These are phyloP conservation scores for Blepharisma stoltei DNA, from an alignment of 73 alveolate species.

Conservation along the genomic window DNA sequence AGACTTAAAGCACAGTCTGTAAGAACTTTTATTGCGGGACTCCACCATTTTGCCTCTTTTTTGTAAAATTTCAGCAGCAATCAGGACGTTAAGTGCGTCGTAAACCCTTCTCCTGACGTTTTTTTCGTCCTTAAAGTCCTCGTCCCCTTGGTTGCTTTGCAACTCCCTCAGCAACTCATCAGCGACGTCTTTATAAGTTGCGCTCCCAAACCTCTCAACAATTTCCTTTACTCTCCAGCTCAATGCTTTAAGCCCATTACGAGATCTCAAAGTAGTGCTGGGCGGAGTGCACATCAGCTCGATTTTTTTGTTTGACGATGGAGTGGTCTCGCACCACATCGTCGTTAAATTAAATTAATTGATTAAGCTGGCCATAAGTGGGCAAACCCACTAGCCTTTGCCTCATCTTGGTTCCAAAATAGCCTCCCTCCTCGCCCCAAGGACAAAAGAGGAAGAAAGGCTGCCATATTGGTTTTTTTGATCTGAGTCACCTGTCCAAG, in stretches of 20 bases:
- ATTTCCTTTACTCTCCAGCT: slow-evolving; percentile 71
- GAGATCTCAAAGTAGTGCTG: background rate
- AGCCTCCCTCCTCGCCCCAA: too few relatives aligned
- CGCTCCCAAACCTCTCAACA: slow-evolving; percentile 45
- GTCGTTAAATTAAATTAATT: too few relatives aligned
- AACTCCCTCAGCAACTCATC: slow-evolving; percentile 51
- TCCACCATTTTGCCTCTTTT: slow-evolving; percentile 62
- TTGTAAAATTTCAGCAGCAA: slow-evolving; percentile 67
- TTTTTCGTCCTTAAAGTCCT: slow-evolving; percentile 65
- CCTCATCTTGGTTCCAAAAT: too few relatives aligned
- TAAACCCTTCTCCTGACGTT: slow-evolving; percentile 86
- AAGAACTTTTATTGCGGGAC: slow-evolving; percentile 34
- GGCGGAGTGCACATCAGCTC: background rate
- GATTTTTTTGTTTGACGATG: too few relatives aligned
- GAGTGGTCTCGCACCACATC: too few relatives aligned
- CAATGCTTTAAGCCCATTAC: slow-evolving; percentile 55
- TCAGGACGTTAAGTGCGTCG: slow-evolving; percentile 87
- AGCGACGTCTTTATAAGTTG: slow-evolving; percentile 77
- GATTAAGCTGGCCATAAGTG: too few relatives aligned
- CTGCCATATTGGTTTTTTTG: too few relatives aligned
- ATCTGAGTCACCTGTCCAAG: too few relatives aligned
- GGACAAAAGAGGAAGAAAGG: too few relatives aligned
- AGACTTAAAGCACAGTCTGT: background rate
- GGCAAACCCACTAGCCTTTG: too few relatives aligned
- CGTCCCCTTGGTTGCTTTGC: slow-evolving; percentile 37